Evolutionary conservation across 2,329 filamentous ascomycete species (phyloP), one percentile per base, ranked within the genome.

Genomic region (Phaeosphaeria sp.): DNA sequence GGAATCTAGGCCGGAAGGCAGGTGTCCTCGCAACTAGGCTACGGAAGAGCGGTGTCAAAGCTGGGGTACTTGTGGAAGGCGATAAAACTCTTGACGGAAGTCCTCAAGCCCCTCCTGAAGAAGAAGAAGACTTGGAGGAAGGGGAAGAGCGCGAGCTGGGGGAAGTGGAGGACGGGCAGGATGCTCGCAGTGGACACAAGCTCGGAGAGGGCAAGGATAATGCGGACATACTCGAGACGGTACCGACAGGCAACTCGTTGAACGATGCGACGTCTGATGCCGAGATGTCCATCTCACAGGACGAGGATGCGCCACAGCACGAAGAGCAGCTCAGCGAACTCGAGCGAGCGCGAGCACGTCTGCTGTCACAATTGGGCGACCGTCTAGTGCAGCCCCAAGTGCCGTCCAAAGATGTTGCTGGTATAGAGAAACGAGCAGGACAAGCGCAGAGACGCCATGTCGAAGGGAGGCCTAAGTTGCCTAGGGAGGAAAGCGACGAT

Each of bases 1-100:
- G 94, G 50, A 91, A 95, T 56, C 75, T 98, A 33, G 93, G 91
- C 0, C 92, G 92, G 76, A 85, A 88, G 63, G 92, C 92, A 0
- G 87, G 89, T 20, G 73, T 87, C 64, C 74, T 90, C 55, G 82
- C 85, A 65, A 77, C 82, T 15, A 57, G 58, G 27, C 55, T 74
- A 30, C 58, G 58, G 11, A 50, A 57, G 22, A 63, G 50, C 2
- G 18, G 6, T 22, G 4, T n/a, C 18, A 3, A 22, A 22, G 3
- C 18, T 11, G 15, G 11, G 42, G 13, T 22, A 22, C 6, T 20
- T 7, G 18, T 44, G 33, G 39, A 18, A 59, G 48, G 17, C 52
- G 50, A 27, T 8, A 54, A 15, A 4, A 3, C 17, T 6, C 17
- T 11, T 15, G 36, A 39, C 15, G 15, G 17, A n/a, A 39, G 36